These are phyloP conservation scores for Cryptosporidium sp. DNA, from an alignment of 169 alveolate species.

Conservation along the genomic window DNA sequence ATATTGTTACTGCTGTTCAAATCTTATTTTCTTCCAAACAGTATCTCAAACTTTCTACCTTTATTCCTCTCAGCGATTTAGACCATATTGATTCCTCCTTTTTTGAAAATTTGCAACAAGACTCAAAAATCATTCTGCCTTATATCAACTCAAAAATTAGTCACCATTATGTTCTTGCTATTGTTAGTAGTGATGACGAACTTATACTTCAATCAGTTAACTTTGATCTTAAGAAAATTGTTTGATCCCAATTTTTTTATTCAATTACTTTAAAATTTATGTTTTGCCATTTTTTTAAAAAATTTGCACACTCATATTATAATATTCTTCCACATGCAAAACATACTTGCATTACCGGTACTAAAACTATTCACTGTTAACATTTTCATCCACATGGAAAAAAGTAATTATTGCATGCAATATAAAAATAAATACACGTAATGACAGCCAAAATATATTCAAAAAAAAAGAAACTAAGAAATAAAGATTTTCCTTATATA, in stretches of 20 bases:
- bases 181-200: conserved; percentile 13
- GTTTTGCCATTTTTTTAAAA: neutral
- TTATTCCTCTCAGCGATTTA: conserved; percentile 10
- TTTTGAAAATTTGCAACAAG: neutral
- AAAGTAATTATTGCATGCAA: neutral
- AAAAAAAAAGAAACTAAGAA: neutral
- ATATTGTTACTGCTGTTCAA: conserved; percentile 18
- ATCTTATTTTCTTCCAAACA: conserved; percentile 1
- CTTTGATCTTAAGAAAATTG: conserved; percentile 10
- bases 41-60: conserved; percentile 28
- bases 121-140: neutral
- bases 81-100: conserved; percentile 9
- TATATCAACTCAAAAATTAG: neutral
- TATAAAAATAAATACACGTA: neutral
- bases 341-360: conserved; percentile 15
- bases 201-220: conserved; percentile 34
- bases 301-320: neutral
- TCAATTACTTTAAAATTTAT: neutral
- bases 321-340: neutral
- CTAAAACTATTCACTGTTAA: neutral
- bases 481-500: too few species aligned
- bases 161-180: conserved; percentile 12
- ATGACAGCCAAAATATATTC: neutral
- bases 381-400: conserved; percentile 2
- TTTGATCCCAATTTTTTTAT: neutral